Conservation (phyloP, 257 asterid species). For the Primulina eburnea region DNA sequence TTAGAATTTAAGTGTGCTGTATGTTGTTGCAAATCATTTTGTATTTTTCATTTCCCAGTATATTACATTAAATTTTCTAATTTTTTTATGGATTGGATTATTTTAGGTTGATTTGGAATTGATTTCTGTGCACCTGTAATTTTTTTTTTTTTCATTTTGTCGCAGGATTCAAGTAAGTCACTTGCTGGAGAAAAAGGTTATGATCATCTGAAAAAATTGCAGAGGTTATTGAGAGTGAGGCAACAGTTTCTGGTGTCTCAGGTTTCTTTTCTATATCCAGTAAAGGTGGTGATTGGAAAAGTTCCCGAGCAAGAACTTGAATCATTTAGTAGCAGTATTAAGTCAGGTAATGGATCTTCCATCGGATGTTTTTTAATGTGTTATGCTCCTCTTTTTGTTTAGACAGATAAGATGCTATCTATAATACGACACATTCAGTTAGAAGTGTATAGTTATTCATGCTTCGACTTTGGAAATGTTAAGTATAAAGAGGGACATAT, state of each 20-base stretch:
- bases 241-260: slow-evolving; percentile 80
- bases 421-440: background rate
- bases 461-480: background rate
- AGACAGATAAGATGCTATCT: background rate
- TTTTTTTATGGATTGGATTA: background rate
- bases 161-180: slow-evolving; percentile 69
- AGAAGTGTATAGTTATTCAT: background rate
- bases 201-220: slow-evolving; percentile 52
- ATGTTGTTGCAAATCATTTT: background rate
- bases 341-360: slow-evolving; percentile 47
- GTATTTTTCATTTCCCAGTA: background rate
- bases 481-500: background rate
- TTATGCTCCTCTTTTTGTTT: background rate
- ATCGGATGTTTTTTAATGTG: background rate
- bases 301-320: slow-evolving; percentile 82
- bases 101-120: background rate
- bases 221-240: slow-evolving; percentile 59
- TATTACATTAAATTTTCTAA: too few relatives aligned
- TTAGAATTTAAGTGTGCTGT: too few relatives aligned
- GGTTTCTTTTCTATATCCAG: slow-evolving; percentile 78
- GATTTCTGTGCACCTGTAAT: slow-evolving; percentile 9
- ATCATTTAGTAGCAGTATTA: slow-evolving; percentile 58
- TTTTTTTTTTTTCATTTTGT: slow-evolving; percentile 23
- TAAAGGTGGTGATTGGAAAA: slow-evolving; percentile 58
- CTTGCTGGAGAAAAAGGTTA: slow-evolving; percentile 74